Base-by-base conservation (phyloP, 371 early-diverging fungal genomes). In the Nematocida ausubeli region DNA sequence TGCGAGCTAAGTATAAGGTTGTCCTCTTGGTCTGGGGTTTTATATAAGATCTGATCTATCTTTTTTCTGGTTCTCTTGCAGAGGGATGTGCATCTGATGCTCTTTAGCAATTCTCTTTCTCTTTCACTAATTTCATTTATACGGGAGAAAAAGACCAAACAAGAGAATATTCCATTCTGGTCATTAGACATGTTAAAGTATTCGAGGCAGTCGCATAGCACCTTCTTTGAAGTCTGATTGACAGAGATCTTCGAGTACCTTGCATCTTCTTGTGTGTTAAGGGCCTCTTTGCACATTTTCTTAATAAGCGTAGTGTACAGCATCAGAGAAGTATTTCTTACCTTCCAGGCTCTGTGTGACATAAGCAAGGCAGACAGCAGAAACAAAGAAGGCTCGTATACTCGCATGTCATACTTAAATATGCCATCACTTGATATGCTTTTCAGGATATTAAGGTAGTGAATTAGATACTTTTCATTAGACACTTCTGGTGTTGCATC, bases 281-380 rank as follows among this genome's bases (percentile, higher is more conserved):
- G 39, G 6, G 78, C 50, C 22, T 75, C 78, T 50, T 64, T 64
- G 78, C 78, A 75, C 78, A 75, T 66, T 47, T 75, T 75, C 47
- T 75, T 75, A 37, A 75, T 75, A 7, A 75, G 65, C 7, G 56
- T 67, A 40, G 65, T 54, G 52, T 49, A 75, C 3, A 75, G 78
- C 78, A 75, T 75, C 22, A 75, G 42, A 3, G 78, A 16, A 9
- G 78, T 49, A 35, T 75, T 75, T 67, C 67, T 24, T 22, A 75
- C 54, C 40, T 51, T 63, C 78, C 78, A 75, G 78, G 35, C 32
- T n/a, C 49, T 47, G 67, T 75, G 78, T 9, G 78, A 51, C 3
- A 75, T 50, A 9, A 75, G 63, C 19, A 34, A n/a, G 19, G 28
- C 22, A 42, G 65, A 64, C 4, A 75, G 78, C 42, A 37, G 55